Evolutionary conservation across 305 asterid species (phyloP).

Genomic region (Fraxinus greggii): DNA sequence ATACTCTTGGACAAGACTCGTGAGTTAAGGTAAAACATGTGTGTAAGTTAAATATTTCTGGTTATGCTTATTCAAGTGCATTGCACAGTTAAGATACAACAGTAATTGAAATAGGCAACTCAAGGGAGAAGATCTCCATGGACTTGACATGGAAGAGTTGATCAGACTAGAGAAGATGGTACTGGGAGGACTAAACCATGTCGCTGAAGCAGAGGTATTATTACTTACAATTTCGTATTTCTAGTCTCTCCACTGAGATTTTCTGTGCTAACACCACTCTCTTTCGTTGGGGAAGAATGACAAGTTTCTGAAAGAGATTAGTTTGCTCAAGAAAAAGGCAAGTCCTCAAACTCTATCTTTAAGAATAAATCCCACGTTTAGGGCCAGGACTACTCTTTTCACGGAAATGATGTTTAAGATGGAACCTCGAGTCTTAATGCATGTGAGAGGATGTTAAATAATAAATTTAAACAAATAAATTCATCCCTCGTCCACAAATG

Average conservation of each 20-base stretch:
- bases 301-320: constrained; percentile 47
- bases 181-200: constrained; percentile 52
- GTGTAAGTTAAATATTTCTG: background rate
- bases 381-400: background rate
- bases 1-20: constrained; percentile 40
- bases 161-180: constrained; percentile 62
- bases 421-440: background rate
- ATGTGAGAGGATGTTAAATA: background rate
- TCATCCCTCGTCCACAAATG: background rate
- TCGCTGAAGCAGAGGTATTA: constrained; percentile 53
- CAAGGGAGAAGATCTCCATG: constrained; percentile 72
- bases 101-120: constrained; percentile 44
- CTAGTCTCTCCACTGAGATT: background rate
- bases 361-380: background rate
- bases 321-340: constrained; percentile 57
- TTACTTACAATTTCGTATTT: background rate
- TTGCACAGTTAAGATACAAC: background rate
- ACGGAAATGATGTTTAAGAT: background rate
- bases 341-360: constrained; percentile 15
- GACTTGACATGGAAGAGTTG: constrained; percentile 58
- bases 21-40: constrained; percentile 52
- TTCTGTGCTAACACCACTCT: background rate
- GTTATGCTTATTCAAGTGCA: background rate
- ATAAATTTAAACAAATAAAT: background rate
- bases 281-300: constrained; percentile 44